phyloP scores from a whole-genome alignment of 371 early-diverging fungal species.

The Mucor mucedo region DNA sequence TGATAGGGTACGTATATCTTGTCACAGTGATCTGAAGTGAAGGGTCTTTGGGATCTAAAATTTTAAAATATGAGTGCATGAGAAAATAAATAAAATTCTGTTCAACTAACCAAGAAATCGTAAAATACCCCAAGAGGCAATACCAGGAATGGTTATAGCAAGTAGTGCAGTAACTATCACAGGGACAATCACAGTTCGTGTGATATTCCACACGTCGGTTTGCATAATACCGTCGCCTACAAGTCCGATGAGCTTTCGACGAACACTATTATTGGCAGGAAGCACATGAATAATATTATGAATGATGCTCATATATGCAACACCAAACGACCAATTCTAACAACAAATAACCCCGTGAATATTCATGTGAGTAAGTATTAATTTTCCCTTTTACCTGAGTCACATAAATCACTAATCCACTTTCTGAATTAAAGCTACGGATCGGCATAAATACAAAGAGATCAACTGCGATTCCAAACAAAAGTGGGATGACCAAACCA shows the following conservation, averaged over 20 bases:
- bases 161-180: slow-evolving; percentile 27
- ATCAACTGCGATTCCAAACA: slow-evolving; percentile 60
- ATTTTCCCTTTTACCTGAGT: slow-evolving; percentile 49
- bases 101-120: slow-evolving; percentile 25
- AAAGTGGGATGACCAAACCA: slow-evolving; percentile 60
- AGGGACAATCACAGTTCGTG: slow-evolving; percentile 41
- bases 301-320: slow-evolving; percentile 59
- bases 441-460: slow-evolving; percentile 63
- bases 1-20: slow-evolving; percentile 32
- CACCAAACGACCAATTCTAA: slow-evolving; percentile 67
- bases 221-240: slow-evolving; percentile 38
- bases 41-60: slow-evolving; percentile 24
- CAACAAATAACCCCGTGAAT: not conserved
- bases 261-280: slow-evolving; percentile 48
- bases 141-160: slow-evolving; percentile 26
- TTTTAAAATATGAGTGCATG: not conserved
- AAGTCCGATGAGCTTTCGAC: slow-evolving; percentile 33
- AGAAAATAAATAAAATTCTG: not conserved
- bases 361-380: too few species aligned
- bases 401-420: slow-evolving; percentile 48
- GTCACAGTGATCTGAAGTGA: slow-evolving; percentile 25
- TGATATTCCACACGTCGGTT: slow-evolving; percentile 32
- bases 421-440: slow-evolving; percentile 36
- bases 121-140: slow-evolving; percentile 25
- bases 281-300: slow-evolving; percentile 52